Evolutionary conservation across 306 rosid genomes (phyloP), one percentile per base, ranked within the genome.

Genomic region (Malus sieversii): DNA sequence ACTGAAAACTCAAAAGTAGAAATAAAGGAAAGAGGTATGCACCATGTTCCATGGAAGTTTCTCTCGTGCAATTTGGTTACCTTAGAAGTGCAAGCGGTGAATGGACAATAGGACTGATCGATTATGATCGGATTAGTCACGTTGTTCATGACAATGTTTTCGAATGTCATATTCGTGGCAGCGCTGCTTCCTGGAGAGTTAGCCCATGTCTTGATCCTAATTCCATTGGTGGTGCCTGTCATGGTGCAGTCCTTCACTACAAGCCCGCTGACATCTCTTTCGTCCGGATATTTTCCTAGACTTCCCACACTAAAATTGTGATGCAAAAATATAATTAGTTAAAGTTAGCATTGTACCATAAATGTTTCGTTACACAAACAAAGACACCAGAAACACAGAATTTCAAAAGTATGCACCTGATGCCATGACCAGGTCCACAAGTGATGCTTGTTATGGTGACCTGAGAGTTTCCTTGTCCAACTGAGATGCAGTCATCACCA

Each of bases 391-490:
- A 5, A 13, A 18, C 9, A 16, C 18, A 42, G 72, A 67, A 33
- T 5, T 44, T 23, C 53, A 46, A 69, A 51, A 51, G 3, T 45
- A 8, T 2, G 58, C 51, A 81, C 87, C 87, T 86, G 74, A 86
- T 86, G 25, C 90, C 87, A 55, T 84, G 90, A 46, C 90, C 90
- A 1, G 90, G 90, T 70, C 90, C 87, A 38, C 87, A 84, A 38
- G 27, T 57, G 70, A 86, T 72, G 68, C 79, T 59, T 35, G 84
- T 65, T 59, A 86, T 63, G 20, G 85, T 81, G 75, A 84, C 71
- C 3, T 63, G 84, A 61, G 86, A 84, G 30, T 86, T 86, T 70
- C 90, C 86, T 74, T 84, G 83, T 45, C 90, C 87, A 45, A 86
- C 67, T 20, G 86, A 86, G 46, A 86, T 79, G 76, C 87, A 86